phyloP scores from a whole-genome alignment of 2,329 filamentous ascomycete species.

The Huntiella bhutanensis region DNA sequence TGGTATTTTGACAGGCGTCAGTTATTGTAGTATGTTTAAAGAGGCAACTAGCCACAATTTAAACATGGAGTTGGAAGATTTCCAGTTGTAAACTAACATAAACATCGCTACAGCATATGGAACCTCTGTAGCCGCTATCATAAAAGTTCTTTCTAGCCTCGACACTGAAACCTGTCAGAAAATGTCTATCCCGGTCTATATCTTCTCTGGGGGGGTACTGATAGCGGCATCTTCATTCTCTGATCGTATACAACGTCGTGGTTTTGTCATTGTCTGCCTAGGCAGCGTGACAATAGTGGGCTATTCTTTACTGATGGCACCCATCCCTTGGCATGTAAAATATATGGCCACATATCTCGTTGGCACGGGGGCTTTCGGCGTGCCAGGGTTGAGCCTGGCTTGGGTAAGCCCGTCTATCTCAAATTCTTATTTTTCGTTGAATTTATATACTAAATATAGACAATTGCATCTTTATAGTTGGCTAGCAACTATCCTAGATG shows the following conservation, averaged over 20 bases:
- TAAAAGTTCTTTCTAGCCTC: not conserved
- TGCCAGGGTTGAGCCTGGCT: not conserved
- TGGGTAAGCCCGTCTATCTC: not conserved
- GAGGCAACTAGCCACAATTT: too few relatives aligned
- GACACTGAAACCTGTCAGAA: not conserved
- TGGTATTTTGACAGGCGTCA: not conserved
- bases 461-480: not conserved
- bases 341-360: not conserved
- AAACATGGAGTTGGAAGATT: not conserved
- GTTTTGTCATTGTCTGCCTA: not conserved
- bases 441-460: too few relatives aligned
- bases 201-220: not conserved
- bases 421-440: too few relatives aligned
- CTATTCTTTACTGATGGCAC: not conserved
- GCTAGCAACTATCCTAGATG: not conserved
- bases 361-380: not conserved
- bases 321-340: not conserved
- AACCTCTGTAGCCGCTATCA: not conserved
- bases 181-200: not conserved
- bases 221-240: not conserved
- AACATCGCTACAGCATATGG: too few relatives aligned
- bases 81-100: too few relatives aligned
- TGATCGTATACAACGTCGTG: constrained; percentile 1
- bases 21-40: not conserved
- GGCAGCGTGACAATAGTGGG: not conserved